Base-by-base conservation (phyloP, 208 protist genomes). In the Lotmaria passim region DNA sequence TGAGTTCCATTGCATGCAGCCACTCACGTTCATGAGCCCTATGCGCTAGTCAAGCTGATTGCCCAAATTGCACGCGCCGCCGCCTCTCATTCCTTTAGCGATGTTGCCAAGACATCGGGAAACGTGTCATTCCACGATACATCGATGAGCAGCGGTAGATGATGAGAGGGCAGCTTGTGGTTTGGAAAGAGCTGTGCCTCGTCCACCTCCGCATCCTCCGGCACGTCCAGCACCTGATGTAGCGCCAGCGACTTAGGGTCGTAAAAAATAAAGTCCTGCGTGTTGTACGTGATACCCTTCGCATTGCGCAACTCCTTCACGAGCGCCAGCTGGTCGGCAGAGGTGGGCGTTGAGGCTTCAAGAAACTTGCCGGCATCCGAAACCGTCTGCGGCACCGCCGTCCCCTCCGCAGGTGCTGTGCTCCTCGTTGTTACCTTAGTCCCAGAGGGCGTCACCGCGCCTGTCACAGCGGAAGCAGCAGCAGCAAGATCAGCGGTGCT, bases 231-330 rank as follows among this genome's bases (percentile, higher is more conserved):
- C 3, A 93, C 85, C 58, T 91, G 81, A 48, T 93, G 90, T n/a
- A 95, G 78, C 12, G 85, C 85, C 12, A 93, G 75, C 8, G 74
- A 77, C 21, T 69, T 59, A 8, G 87, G 87, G 31, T 95, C 87
- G 63, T 93, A 93, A 53, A 95, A 92, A 17, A 95, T 85, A 67
- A 92, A 95, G 60, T 95, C 90, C 57, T 93, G 83, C 8, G 90
- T 86, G 36, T 81, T 77, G 53, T 78, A 86, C 56, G 82, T 74
- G 61, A 92, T 75, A 23, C 80, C 87, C 12, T 66, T 51, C n/a
- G 71, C 65, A 17, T 78, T 64, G 44, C 82, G 56, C 2, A 28
- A 21, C 57, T 81, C 68, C 46, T 81, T 79, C 28, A 69, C 46
- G 4, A 72, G 66, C 0, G 70, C 78, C 21, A 94, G 69, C 44